A percentile compares a stretch with the other conserved stretches of the same genome.
Evolutionary conservation across 2,329 filamentous ascomycete species (phyloP).

Genomic region (Trichophyton mentagrophytes): DNA sequence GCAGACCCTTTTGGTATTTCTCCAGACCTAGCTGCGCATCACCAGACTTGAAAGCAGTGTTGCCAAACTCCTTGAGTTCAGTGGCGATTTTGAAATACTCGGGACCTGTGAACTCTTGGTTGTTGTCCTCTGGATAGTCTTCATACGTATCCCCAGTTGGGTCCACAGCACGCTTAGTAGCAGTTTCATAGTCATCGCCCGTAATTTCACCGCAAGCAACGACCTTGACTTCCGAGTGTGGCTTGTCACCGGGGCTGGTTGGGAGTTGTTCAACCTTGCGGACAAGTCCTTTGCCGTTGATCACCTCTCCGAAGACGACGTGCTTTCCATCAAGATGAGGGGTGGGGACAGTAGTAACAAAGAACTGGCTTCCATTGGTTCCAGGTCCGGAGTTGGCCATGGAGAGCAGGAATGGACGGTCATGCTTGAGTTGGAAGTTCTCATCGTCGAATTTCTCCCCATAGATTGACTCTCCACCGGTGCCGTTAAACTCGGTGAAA

Average conservation of each 20-base stretch:
- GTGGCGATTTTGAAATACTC: slow-evolving; percentile 65
- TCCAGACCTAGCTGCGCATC: slow-evolving; percentile 59
- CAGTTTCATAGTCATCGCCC: slow-evolving; percentile 54
- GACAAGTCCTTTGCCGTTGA: slow-evolving; percentile 81
- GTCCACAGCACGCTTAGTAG: slow-evolving; percentile 59
- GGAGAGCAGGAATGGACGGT: slow-evolving; percentile 81
- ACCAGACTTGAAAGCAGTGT: slow-evolving; percentile 75
- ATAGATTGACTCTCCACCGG: slow-evolving; percentile 93
- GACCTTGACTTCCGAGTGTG: slow-evolving; percentile 58
- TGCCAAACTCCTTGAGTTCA: slow-evolving; percentile 83
- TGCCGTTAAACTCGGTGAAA: slow-evolving; percentile 89
- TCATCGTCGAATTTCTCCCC: slow-evolving; percentile 95
- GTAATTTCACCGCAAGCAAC: slow-evolving; percentile 75
- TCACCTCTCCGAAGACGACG: slow-evolving; percentile 90
- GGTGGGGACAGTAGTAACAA: slow-evolving; percentile 89
- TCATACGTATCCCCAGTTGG: slow-evolving; percentile 82
- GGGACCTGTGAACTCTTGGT: slow-evolving; percentile 50
- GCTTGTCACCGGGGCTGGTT: slow-evolving; percentile 66
- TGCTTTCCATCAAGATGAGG: slow-evolving; percentile 93
- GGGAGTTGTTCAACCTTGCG: slow-evolving; percentile 77
- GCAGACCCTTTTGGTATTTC: slow-evolving; percentile 89
- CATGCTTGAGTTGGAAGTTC: slow-evolving; percentile 85
- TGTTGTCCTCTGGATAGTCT: slow-evolving; percentile 82
- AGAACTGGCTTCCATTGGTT: slow-evolving; percentile 97
- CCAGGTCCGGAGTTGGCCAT: slow-evolving; percentile 97